These are phyloP conservation scores for Umbelopsis ramanniana DNA, from an alignment of 192 early-diverging fungal genomes.

Conservation along the genomic window DNA sequence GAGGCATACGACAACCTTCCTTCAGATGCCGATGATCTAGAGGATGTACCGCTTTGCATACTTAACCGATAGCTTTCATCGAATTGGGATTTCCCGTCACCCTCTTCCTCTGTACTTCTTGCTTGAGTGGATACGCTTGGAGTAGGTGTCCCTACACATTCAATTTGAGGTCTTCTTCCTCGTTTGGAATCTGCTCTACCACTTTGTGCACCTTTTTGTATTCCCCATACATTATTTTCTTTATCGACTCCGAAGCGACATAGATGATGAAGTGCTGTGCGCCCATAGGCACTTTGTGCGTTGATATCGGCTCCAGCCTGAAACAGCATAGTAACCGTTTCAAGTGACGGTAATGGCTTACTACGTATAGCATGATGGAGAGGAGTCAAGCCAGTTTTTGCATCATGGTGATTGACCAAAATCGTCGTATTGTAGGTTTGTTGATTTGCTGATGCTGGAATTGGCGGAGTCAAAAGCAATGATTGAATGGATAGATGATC, in stretches of 20 bases:
- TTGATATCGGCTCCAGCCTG: constrained; percentile 59
- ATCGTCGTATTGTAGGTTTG: constrained; percentile 25
- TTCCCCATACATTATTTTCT: constrained; percentile 38
- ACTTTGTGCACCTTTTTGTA: constrained; percentile 33
- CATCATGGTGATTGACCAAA: constrained; percentile 53
- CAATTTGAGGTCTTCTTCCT: constrained; percentile 1
- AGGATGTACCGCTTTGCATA: constrained; percentile 13
- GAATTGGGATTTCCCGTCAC: background rate
- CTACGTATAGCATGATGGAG: constrained; percentile 63
- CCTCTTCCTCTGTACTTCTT: background rate
- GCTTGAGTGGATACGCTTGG: background rate
- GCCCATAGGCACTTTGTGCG: constrained; percentile 55
- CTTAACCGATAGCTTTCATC: constrained; percentile 6
- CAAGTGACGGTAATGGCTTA: constrained; percentile 57
- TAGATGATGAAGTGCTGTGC: constrained; percentile 56
- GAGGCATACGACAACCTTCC: background rate
- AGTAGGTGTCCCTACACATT: background rate
- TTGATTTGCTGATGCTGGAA: constrained; percentile 15
- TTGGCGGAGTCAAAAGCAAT: constrained; percentile 46
- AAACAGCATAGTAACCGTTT: constrained; percentile 54
- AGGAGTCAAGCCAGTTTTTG: constrained; percentile 61
- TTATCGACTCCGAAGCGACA: constrained; percentile 50
- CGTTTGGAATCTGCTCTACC: background rate
- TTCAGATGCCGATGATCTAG: constrained; percentile 14
- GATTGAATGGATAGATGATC: constrained; percentile 59